These are phyloP conservation scores for Flaveria sonorensis DNA, from an alignment of 129 eudicot genomes.

Conservation along the genomic window DNA sequence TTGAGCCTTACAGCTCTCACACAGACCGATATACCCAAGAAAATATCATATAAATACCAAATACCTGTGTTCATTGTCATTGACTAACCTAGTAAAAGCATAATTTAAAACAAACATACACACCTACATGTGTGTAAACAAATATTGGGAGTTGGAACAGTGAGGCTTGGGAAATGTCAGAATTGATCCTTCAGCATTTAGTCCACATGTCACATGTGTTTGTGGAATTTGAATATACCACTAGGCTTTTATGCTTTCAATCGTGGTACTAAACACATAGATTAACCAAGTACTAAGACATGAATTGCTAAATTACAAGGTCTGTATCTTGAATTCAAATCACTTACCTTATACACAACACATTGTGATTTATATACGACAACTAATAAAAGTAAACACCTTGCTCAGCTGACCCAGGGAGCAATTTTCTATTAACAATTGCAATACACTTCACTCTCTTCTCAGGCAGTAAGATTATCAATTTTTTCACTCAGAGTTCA, in stretches of 20 bases:
- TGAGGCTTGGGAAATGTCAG: neutral
- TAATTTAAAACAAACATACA: neutral
- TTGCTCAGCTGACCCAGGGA: neutral
- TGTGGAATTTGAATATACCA: neutral
- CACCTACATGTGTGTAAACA: neutral
- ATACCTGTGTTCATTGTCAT: neutral
- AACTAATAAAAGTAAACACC: slow-evolving; percentile 13
- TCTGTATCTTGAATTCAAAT: neutral
- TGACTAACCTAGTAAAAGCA: neutral
- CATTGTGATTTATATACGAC: neutral
- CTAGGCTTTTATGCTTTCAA: neutral
- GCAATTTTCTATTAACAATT: neutral
- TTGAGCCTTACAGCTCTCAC: slow-evolving; percentile 1
- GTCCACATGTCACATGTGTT: neutral
- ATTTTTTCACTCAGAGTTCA: neutral
- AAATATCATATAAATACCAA: neutral
- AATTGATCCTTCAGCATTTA: neutral
- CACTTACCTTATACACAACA: neutral
- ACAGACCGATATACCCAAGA: neutral
- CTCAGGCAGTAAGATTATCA: neutral
- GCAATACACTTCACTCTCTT: neutral
- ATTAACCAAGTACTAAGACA: neutral
- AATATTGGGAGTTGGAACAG: neutral
- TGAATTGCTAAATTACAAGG: neutral
- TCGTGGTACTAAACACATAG: neutral